Evolutionary conservation across 306 rosid genomes (phyloP), one percentile per base, ranked within the genome.

Genomic region (Dalbergia cultrata): DNA sequence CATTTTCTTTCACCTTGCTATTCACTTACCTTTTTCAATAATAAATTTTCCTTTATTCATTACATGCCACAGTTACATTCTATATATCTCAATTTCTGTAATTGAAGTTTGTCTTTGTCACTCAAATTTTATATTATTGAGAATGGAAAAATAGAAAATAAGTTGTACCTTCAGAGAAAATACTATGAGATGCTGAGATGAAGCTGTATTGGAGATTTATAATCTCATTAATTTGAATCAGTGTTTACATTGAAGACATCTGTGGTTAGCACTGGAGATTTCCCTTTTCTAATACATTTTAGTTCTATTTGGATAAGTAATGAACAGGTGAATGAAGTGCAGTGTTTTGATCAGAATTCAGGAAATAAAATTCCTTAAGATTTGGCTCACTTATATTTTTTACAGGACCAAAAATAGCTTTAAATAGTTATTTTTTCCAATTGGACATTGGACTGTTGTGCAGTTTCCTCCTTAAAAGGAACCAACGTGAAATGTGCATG

Each of bases 1-100:
- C 31, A 66, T 67, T 81, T 65, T 76, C 31, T 67, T 62, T 62
- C 62, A 68, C 56, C 65, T 71, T 35, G 33, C 43, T 41, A 67
- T 58, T 81, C 74, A 73, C 78, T 68, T 50, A 13, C 60, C 56
- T 75, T 45, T 54, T 62, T 9, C 21, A 50, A 33, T 41, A 31
- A 33, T 81, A 52, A 44, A 43, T 41, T 66, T 61, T 39, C 73
- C 74, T 47, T 19, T 59, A 57, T 47, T 31, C 7, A 53, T 11
- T 78, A 52, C 18, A 35, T 73, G 70, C 72, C 49, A 17, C 73
- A 4, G 35, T 13, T 78, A 18, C 7, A 39, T 83, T 72, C 67
- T 71, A 21, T 62, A 8, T 39, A 62, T 62, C 34, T 50, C 44
- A 18, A 33, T 35, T 70, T 31, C 56, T 49, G 63, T 61, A 37